Evolutionary conservation across 805 yeast species (phyloP), one percentile per base, ranked within the genome.

Genomic region (Candida ponderosae): DNA sequence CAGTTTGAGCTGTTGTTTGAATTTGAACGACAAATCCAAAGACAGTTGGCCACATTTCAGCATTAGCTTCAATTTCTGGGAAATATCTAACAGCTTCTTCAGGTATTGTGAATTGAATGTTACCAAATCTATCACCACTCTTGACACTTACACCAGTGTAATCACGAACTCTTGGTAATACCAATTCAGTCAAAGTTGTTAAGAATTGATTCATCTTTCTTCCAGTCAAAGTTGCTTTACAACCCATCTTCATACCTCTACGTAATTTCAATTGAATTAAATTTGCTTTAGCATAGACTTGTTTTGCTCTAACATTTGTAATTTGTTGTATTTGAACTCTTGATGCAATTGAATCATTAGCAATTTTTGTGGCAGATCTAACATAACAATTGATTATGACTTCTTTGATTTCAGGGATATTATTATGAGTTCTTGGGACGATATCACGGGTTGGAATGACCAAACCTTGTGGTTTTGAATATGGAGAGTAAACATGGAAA

Each of bases 1-100:
- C 97, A 17, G 87, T 79, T 63, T 88, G 87, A 7, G 97, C 96
- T 27, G 85, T 66, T 17, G 97, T 90, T 56, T 84, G 84, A 47
- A 93, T 63, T 29, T 86, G 83, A 39, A 93, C 70, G 56, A 87
- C 83, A 70, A 90, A 72, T 40, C 96, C 97, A 56, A 79, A 86
- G 23, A 88, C 76, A 45, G 69, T 75, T 29, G 95, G 89, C 85
- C 90, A 93, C 45, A 83, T 66, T 58, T 90, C 97, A 57, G 81
- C 87, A 61, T 83, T 87, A 40, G 80, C 75, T 56, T 89, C 96
- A 43, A 93, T 78, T 62, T 93, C 98, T 3, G 99, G 99, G 73
- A 93, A 93, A 54, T 70, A 72, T 51, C 75, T 77, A 36, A 84
- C 76, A 50, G 85, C 87, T 37, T 81, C 85, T 2, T 85, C 77